These are phyloP conservation scores for Zoysia pacifica DNA, from an alignment of 176 grass and related monocot genomes.

Conservation along the genomic window DNA sequence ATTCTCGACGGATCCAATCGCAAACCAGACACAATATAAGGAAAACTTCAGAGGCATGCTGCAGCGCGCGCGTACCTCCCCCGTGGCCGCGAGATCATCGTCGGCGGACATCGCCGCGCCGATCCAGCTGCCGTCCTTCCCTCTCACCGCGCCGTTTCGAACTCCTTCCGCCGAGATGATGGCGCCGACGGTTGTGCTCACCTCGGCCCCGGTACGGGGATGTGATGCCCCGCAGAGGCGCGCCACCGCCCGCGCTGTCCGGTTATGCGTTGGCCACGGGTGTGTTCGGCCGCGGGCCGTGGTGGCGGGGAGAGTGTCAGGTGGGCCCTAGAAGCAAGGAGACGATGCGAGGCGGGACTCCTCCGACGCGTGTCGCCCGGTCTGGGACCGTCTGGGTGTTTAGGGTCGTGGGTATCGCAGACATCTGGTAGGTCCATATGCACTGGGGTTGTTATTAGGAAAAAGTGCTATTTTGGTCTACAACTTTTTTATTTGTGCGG, in stretches of 20 bases:
- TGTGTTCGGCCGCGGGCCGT: constrained; percentile 11
- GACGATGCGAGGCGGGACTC: not conserved
- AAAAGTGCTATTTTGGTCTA: too few relatives aligned
- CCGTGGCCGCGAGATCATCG: constrained; percentile 13
- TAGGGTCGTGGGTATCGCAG: not conserved
- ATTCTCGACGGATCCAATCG: not conserved
- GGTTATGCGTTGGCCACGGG: constrained; percentile 16
- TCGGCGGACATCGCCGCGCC: constrained; percentile 33
- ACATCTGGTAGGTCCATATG: not conserved
- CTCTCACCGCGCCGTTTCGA: constrained; percentile 18
- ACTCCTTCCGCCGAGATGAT: not conserved
- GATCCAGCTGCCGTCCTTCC: not conserved
- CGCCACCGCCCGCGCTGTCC: not conserved
- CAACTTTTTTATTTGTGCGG: too few relatives aligned
- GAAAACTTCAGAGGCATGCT: not conserved
- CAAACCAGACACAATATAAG: not conserved
- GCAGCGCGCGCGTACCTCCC: constrained; percentile 19
- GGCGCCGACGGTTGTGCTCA: not conserved
- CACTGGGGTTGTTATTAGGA: too few relatives aligned
- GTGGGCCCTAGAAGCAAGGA: constrained; percentile 3
- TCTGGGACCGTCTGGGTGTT: not conserved
- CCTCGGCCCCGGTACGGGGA: not conserved
- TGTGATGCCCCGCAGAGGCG: not conserved
- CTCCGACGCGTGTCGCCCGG: not conserved
- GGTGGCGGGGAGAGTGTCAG: constrained; percentile 10